phyloP scores from a whole-genome alignment of 257 asterid species.

The Nicotiana noctiflora region DNA sequence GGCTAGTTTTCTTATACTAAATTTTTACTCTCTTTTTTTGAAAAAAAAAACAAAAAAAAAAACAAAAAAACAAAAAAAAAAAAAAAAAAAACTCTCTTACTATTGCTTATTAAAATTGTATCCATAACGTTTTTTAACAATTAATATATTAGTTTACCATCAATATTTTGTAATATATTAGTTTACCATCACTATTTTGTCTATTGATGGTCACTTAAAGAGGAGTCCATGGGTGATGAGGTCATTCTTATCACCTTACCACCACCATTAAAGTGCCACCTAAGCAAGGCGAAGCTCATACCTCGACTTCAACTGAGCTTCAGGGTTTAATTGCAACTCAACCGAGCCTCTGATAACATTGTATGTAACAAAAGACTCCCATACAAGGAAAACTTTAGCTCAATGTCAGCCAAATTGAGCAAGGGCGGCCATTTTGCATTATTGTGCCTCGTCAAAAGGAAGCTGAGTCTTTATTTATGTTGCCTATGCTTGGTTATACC shows the following conservation, averaged over 20 bases:
- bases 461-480: neutral
- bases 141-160: no score
- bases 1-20: neutral
- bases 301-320: neutral
- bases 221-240: no score
- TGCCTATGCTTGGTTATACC: neutral
- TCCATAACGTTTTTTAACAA: neutral
- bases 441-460: neutral
- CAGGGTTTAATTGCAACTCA: neutral
- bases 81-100: no score
- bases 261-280: neutral
- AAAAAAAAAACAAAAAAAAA: no score
- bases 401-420: neutral
- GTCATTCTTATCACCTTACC: neutral
- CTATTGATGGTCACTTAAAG: neutral
- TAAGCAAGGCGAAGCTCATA: neutral
- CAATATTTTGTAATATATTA: no score
- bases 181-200: neutral
- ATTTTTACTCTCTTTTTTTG: neutral
- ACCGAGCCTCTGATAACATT: neutral
- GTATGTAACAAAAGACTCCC: neutral
- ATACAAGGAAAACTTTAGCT: neutral
- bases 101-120: neutral
- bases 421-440: neutral
- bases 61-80: no score